These are phyloP conservation scores for Asterochloris erici DNA, from an alignment of 139 green algal genomes.

Conservation along the genomic window DNA sequence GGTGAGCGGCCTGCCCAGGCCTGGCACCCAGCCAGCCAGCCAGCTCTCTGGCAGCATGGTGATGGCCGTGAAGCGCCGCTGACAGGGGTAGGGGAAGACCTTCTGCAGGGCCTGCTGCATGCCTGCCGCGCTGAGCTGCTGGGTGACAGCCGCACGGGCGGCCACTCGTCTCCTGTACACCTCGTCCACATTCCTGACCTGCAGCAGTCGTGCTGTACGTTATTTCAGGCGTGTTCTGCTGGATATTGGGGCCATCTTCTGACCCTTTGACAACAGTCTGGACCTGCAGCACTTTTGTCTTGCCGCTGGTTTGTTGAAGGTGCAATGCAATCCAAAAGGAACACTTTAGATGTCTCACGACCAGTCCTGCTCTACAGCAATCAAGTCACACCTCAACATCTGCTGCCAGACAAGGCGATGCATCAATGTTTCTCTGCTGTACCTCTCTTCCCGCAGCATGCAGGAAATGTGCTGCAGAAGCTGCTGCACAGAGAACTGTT, in stretches of 20 bases:
- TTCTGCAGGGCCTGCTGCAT: constrained; percentile 39
- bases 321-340: too few species aligned
- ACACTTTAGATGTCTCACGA: too few species aligned
- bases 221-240: background rate
- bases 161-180: constrained; percentile 39
- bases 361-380: too few species aligned
- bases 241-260: too few species aligned
- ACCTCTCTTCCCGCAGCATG: too few species aligned
- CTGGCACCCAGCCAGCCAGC: constrained; percentile 4
- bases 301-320: too few species aligned
- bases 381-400: too few species aligned
- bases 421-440: too few species aligned
- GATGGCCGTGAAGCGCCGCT: constrained; percentile 43
- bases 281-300: background rate
- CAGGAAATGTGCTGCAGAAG: too few species aligned
- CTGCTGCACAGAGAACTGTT: too few species aligned
- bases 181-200: constrained; percentile 38
- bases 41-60: constrained; percentile 44
- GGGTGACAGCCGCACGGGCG: constrained; percentile 38
- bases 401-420: too few species aligned
- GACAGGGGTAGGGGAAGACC: constrained; percentile 37
- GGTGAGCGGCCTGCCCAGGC: background rate
- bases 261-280: background rate
- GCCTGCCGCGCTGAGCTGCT: constrained; percentile 11
- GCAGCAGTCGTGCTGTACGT: background rate